Percentiles rank a stretch among this genome's conserved stretches.
Evolutionary conservation across 2,329 filamentous ascomycete species (phyloP).

Genomic region (Sclerotinia subarctica): DNA sequence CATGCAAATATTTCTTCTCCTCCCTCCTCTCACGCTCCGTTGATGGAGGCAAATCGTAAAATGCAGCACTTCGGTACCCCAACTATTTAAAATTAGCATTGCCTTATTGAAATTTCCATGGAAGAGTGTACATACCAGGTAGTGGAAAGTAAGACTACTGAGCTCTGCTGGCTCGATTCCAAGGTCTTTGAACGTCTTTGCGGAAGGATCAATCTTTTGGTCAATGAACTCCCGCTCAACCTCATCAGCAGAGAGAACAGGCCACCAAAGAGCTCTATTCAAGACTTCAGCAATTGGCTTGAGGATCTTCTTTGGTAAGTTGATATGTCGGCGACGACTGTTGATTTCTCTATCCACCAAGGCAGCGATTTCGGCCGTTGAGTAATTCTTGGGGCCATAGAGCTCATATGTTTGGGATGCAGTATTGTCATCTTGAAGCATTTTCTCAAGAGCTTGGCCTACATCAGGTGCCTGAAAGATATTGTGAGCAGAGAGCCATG

Average conservation of each 20-base stretch:
- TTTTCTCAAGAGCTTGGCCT: slow-evolving; percentile 80
- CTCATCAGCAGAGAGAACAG: slow-evolving; percentile 75
- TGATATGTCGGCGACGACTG: slow-evolving; percentile 86
- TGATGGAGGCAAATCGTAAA: slow-evolving; percentile 90
- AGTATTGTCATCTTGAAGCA: slow-evolving; percentile 87
- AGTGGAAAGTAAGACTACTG: slow-evolving; percentile 84
- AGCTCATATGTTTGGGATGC: slow-evolving; percentile 90
- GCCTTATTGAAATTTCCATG: background rate
- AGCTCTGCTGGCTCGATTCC: slow-evolving; percentile 87
- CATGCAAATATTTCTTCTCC: slow-evolving; percentile 96
- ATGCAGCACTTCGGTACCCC: slow-evolving; percentile 82
- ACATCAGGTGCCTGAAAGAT: slow-evolving; percentile 74
- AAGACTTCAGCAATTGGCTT: slow-evolving; percentile 71
- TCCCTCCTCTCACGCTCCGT: slow-evolving; percentile 93
- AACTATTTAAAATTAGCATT: slow-evolving; percentile 51
- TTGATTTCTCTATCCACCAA: slow-evolving; percentile 90
- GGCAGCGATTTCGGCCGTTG: slow-evolving; percentile 78
- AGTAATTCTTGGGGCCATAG: slow-evolving; percentile 91
- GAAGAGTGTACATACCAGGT: slow-evolving; percentile 61
- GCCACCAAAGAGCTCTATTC: slow-evolving; percentile 89
- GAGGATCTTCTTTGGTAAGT: slow-evolving; percentile 76
- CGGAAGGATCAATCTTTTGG: slow-evolving; percentile 82
- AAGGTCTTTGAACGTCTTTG: slow-evolving; percentile 94
- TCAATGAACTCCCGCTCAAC: slow-evolving; percentile 91
- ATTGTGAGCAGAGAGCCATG: slow-evolving; percentile 16